Evolutionary conservation across 768 basidiomycete genomes (phyloP).

Genomic region (Leccinum rimulosum): DNA sequence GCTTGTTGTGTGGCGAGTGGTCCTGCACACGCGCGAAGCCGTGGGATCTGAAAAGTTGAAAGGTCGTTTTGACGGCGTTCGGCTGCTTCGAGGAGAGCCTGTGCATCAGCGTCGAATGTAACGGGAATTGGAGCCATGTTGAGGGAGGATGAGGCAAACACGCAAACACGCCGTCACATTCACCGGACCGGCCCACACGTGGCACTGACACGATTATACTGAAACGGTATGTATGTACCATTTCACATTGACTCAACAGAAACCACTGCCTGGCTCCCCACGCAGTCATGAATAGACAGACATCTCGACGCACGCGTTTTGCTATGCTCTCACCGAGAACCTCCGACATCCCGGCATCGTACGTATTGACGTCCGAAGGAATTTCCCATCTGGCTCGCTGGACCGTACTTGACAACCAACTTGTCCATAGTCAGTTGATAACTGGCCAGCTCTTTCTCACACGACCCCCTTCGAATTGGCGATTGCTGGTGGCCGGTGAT

Average conservation of each 20-base stretch:
- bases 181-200: background rate
- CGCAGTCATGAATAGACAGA: background rate
- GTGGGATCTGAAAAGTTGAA: conserved; percentile 68
- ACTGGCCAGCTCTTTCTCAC: background rate
- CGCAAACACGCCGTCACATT: background rate
- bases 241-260: background rate
- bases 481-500: background rate
- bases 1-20: conserved; percentile 71
- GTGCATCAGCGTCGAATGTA: conserved; percentile 51
- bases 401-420: background rate
- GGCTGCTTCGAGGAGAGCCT: conserved; percentile 47
- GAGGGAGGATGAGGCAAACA: background rate
- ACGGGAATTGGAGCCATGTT: conserved; percentile 64
- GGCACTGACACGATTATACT: too few species aligned
- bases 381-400: background rate
- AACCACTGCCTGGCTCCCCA: background rate
- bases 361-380: background rate
- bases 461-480: background rate
- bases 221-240: too few species aligned
- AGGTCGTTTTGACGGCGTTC: conserved; percentile 64
- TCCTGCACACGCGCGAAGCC: conserved; percentile 64
- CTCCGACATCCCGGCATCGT: background rate
- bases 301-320: background rate
- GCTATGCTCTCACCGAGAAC: background rate
- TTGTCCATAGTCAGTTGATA: background rate